A percentile compares a stretch with the other conserved stretches of the same genome.
phyloP scores from a whole-genome alignment of 306 rosid genomes.

The Vigna hirtella region DNA sequence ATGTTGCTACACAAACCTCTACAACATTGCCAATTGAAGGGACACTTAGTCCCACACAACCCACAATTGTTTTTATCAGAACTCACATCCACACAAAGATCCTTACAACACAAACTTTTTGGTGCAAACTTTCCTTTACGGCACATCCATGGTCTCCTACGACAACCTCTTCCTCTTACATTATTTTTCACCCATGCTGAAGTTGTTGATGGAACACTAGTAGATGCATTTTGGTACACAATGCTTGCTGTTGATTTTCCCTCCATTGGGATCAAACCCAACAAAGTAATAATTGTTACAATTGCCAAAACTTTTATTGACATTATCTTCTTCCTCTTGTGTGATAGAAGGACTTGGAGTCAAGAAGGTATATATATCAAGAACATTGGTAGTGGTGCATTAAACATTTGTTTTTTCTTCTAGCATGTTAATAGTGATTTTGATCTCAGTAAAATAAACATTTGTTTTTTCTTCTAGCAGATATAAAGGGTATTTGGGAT shows the following conservation, averaged over 20 bases:
- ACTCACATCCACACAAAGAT: slow-evolving; percentile 60
- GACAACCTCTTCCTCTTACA: slow-evolving; percentile 53
- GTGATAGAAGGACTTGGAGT: neutral
- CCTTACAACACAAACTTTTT: slow-evolving; percentile 54
- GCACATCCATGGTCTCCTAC: slow-evolving; percentile 50
- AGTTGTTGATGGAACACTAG: slow-evolving; percentile 49
- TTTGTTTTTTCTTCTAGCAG: neutral
- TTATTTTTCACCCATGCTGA: slow-evolving; percentile 57
- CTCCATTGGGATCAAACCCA: slow-evolving; percentile 33
- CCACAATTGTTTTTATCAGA: slow-evolving; percentile 68
- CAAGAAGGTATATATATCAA: neutral
- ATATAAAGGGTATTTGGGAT: too few relatives aligned
- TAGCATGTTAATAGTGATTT: neutral
- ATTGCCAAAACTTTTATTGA: slow-evolving; percentile 16
- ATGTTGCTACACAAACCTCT: slow-evolving; percentile 58
- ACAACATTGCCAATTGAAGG: slow-evolving; percentile 64
- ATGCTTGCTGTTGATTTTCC: slow-evolving; percentile 6
- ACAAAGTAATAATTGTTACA: slow-evolving; percentile 22
- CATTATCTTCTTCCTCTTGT: slow-evolving; percentile 12
- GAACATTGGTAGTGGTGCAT: too few relatives aligned
- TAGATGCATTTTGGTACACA: slow-evolving; percentile 24
- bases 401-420: too few relatives aligned
- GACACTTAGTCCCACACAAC: slow-evolving; percentile 55
- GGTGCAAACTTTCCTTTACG: slow-evolving; percentile 38
- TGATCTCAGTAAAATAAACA: neutral